These are phyloP conservation scores for Trichocladium uniseriatum DNA, from an alignment of 495 filamentous ascomycete genomes.

Conservation along the genomic window DNA sequence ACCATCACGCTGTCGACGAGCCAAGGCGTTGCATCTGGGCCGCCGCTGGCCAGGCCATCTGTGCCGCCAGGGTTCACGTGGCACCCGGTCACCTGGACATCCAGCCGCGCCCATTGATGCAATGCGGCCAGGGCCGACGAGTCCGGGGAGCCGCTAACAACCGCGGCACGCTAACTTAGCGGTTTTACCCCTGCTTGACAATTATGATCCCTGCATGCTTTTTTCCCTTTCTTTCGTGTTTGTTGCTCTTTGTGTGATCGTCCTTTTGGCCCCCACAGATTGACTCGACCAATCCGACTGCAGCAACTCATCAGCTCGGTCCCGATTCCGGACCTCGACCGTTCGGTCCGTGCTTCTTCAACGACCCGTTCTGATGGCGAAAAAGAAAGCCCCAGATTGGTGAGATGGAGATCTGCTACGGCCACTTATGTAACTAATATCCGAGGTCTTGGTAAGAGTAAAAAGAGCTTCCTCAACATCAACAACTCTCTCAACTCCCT, in stretches of 20 bases:
- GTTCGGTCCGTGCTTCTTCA: too few relatives aligned
- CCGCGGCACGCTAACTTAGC: conserved; percentile 15
- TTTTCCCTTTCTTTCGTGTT: background rate
- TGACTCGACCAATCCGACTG: background rate
- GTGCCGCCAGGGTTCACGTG: conserved; percentile 22
- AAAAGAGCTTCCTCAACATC: too few relatives aligned
- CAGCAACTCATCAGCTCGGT: background rate
- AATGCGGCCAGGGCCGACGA: background rate
- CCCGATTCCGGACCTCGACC: background rate
- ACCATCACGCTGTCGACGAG: too few relatives aligned
- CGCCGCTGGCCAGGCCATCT: too few relatives aligned
- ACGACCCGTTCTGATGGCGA: background rate
- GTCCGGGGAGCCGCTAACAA: conserved; percentile 19
- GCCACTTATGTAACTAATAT: too few relatives aligned
- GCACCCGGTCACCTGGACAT: conserved; percentile 18
- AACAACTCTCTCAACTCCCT: too few relatives aligned
- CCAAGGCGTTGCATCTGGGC: too few relatives aligned
- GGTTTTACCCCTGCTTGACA: background rate
- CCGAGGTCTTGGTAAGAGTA: too few relatives aligned
- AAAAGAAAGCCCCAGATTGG: too few relatives aligned
- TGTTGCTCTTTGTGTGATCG: too few relatives aligned
- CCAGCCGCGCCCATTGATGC: background rate
- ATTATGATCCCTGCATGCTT: background rate
- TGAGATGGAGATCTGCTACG: too few relatives aligned
- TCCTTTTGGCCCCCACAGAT: conserved; percentile 13